Evolutionary conservation across 257 asterid genomes (phyloP), one percentile per base, ranked within the genome.

Genomic region (Parsonsia alboflavescens): DNA sequence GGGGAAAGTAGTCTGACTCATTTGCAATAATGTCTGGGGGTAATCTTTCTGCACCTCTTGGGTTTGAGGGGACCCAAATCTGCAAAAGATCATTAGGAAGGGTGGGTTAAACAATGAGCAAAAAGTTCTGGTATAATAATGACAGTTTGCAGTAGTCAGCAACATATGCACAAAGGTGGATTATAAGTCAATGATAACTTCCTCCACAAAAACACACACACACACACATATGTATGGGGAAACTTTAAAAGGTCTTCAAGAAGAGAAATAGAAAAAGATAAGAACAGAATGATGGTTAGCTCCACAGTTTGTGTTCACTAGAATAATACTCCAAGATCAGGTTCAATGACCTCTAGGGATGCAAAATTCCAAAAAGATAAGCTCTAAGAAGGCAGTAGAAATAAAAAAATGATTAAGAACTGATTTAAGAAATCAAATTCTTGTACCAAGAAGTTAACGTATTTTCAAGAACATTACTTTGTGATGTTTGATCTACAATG

Each of bases 21-120:
- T 92, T 80, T 63, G 73, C 92, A 75, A 92, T 81, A 13, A 94
- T 85, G 45, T 66, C 81, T 4, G 97, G 92, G 53, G 96, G 95
- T 84, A 91, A 82, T 79, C 84, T 82, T 77, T 93, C 97, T 48
- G 97, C 96, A 28, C 99, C 97, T 87, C 73, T 87, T 1, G 97
- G 97, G 75, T 92, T 91, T 69, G 92, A 85, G 58, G 93, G 83
- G 12, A 80, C 89, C 96, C 98, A 93, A 44, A 87, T 85, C 95
- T 89, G 80, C 30, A 81, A 39, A 78, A 75, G 56, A 76, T 57
- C 61, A 80, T 44, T 65, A 59, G n/a, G 69, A 63, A 24, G 17
- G n/a, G 22, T 16, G 12, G 69, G 26, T 30, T 58, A 42, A 71
- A 52, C 28, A 39, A 21, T 12, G 54, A 54, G 42, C 0, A 46